A percentile compares a stretch with the other conserved stretches of the same genome.
Evolutionary conservation across 306 rosid genomes (phyloP).

Genomic region (Acacia acuminata): DNA sequence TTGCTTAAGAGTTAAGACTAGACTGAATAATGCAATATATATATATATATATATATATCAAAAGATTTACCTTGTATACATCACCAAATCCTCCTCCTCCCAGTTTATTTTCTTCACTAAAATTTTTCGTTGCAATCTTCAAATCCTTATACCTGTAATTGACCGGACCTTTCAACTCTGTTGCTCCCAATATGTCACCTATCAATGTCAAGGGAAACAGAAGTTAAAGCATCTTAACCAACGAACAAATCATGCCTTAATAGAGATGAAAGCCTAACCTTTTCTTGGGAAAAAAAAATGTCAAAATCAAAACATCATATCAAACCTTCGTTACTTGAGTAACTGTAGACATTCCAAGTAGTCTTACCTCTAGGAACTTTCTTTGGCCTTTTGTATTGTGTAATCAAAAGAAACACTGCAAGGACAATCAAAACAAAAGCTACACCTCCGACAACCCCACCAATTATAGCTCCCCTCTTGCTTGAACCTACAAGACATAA

Average conservation of each 20-base stretch:
- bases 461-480: background rate
- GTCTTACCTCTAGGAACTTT: background rate
- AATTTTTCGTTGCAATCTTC: background rate
- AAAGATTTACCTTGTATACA: constrained; percentile 35
- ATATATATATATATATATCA: too few relatives aligned
- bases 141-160: constrained; percentile 10
- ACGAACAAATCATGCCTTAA: background rate
- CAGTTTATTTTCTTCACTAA: background rate
- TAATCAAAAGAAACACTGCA: background rate
- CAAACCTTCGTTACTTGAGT: background rate
- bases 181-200: constrained; percentile 42
- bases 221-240: background rate
- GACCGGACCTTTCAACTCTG: constrained; percentile 3
- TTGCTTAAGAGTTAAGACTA: background rate
- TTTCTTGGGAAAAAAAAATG: too few relatives aligned
- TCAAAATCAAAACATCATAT: background rate
- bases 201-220: background rate
- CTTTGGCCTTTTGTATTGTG: background rate
- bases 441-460: background rate
- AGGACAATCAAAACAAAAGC: background rate
- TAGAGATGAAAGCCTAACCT: background rate
- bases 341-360: background rate
- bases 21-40: background rate
- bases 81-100: constrained; percentile 16
- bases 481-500: background rate